phyloP scores from a whole-genome alignment of 257 asterid genomes.

The Salvia splendens region DNA sequence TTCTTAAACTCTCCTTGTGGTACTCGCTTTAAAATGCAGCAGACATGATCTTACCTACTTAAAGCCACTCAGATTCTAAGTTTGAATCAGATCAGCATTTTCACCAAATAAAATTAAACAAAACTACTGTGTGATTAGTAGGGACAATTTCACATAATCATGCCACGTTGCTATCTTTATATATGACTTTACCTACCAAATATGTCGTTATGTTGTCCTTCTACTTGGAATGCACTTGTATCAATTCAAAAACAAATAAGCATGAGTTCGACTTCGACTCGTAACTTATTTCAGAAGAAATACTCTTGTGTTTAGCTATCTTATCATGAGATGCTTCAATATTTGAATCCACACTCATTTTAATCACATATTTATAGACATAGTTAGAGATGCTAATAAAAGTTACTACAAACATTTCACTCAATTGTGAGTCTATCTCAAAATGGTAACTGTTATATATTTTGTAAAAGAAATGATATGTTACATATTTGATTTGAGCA shows the following conservation, averaged over 20 bases:
- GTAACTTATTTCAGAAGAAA: no score
- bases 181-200: constrained; percentile 5
- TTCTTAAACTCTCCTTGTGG: no score
- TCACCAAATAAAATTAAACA: background rate
- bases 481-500: no score
- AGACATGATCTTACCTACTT: constrained; percentile 36
- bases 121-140: background rate
- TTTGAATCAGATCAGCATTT: constrained; percentile 24
- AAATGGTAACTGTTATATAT: no score
- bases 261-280: background rate
- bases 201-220: constrained; percentile 1
- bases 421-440: no score
- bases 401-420: no score
- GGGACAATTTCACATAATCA: background rate
- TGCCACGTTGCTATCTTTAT: background rate
- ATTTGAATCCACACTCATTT: no score
- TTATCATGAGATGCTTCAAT: no score
- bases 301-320: no score
- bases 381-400: no score
- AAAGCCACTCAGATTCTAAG: constrained; percentile 20
- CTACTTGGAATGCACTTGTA: constrained; percentile 15
- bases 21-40: constrained; percentile 19
- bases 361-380: no score
- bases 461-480: no score
- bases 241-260: background rate